phyloP scores from a whole-genome alignment of 352 stramenopile genomes.

The Phytophthora constricta region DNA sequence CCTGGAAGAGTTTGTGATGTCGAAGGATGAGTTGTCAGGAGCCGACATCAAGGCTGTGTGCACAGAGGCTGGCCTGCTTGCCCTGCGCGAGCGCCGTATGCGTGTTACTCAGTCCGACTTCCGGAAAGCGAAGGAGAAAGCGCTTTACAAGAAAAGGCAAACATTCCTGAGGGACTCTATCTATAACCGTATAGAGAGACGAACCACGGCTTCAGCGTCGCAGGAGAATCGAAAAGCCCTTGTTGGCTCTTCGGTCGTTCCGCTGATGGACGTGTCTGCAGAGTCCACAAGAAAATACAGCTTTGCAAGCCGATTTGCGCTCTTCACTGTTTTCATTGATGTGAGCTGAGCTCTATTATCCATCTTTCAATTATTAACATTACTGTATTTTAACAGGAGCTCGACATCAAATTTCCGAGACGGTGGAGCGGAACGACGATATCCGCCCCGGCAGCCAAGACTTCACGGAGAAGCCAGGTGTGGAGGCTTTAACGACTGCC shows the following conservation, averaged over 20 bases:
- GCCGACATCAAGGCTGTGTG: conserved; percentile 99
- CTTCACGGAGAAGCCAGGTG: conserved; percentile 32
- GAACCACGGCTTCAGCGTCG: conserved; percentile 10
- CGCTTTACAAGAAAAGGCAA: conserved; percentile 99
- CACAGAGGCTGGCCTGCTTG: conserved; percentile 99
- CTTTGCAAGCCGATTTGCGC: conserved; percentile 33
- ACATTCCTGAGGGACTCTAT: conserved; percentile 99
- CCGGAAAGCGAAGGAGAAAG: conserved; percentile 99
- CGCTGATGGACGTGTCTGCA: conserved; percentile 2
- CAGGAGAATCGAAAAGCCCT: conserved; percentile 7
- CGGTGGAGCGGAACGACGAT: conserved; percentile 32
- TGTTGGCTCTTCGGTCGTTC: background rate
- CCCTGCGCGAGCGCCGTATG: conserved; percentile 99
- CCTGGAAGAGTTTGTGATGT: conserved; percentile 99
- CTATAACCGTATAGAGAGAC: conserved; percentile 83
- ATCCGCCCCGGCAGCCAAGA: conserved; percentile 44
- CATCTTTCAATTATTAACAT: too few species aligned
- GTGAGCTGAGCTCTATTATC: background rate
- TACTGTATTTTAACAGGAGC: conserved; percentile 24
- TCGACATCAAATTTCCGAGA: conserved; percentile 17
- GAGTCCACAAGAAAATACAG: conserved; percentile 26
- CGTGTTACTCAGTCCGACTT: conserved; percentile 99
- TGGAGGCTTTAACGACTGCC: conserved; percentile 21
- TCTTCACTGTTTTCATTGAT: conserved; percentile 28
- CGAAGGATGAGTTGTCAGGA: conserved; percentile 99